Evolutionary conservation across 2,329 filamentous ascomycete genomes (phyloP), one percentile per base, ranked within the genome.

Genomic region (Fusarium brachygibbosum): DNA sequence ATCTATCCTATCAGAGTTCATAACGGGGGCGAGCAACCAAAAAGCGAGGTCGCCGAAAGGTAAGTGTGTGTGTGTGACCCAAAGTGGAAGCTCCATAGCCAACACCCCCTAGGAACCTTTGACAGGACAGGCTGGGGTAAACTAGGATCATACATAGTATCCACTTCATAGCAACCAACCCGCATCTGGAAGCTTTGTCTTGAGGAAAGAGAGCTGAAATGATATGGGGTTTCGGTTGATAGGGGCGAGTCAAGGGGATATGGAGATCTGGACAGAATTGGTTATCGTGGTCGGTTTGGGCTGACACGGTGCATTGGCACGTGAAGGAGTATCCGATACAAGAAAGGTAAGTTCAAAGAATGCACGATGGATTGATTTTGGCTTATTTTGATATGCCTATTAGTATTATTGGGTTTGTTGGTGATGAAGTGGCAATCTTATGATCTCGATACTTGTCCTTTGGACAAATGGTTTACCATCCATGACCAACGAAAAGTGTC

Each of bases 61-160:
- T 19, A 6, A 31, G 2, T 9, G n/a, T 28, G 42, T 45, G 42
- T 45, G 40, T 34, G 62, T 45, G 61, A 21, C 63, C 63, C 63
- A 10, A 66, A 66, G 21, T 31, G 62, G 63, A 66, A 66, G 63
- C 63, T 66, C 62, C 59, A 7, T 48, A 58, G 35, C n/a, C 42
- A 6, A 16, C 12, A n/a, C 23, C 25, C 45, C 48, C 35, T 21
- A 46, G 63, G 62, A 62, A 66, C 62, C 63, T 66, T 66, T 66
- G 63, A 62, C 62, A 66, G 55, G 62, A 62, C 62, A 66, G 55
- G 62, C 63, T 61, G 62, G 62, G 63, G 62, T 66, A 55, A 17
- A 28, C 13, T 19, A 21, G 38, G 34, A 28, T 40, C 25, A 31
- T 44, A 44, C 42, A 12, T 29, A 12, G 42, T 45, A 45, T 31